These are phyloP conservation scores for Liriodendron chinense DNA, from an alignment of 164 flowering plant species.

Conservation along the genomic window DNA sequence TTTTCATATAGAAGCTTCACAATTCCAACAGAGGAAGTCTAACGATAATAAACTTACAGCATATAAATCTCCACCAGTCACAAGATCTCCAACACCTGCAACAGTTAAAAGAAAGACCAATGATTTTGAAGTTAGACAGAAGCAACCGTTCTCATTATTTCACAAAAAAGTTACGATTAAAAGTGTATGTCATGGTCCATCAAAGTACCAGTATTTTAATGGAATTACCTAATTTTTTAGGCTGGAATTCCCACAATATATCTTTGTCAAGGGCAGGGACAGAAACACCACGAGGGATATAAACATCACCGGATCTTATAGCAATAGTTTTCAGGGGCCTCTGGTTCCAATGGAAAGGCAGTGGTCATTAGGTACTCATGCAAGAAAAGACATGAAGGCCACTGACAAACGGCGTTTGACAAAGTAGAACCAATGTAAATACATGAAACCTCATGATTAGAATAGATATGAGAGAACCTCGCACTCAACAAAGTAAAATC, in stretches of 20 bases:
- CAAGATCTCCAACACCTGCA: conserved; percentile 88
- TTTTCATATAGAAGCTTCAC: neutral
- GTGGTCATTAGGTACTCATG: neutral
- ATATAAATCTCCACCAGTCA: conserved; percentile 97
- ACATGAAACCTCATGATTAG: neutral
- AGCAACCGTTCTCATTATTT: neutral
- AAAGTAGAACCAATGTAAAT: neutral
- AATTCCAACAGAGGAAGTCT: neutral
- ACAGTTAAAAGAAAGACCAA: conserved; percentile 12
- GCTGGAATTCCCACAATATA: conserved; percentile 90
- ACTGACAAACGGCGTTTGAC: neutral
- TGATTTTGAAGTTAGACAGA: neutral
- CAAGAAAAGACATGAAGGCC: neutral
- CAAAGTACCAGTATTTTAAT: neutral
- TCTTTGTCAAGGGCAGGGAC: conserved; percentile 99
- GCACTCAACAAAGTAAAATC: neutral
- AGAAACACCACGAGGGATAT: conserved; percentile 98
- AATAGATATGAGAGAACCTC: neutral
- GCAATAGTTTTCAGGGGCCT: conserved; percentile 99
- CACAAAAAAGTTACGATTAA: neutral
- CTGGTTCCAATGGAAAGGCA: conserved; percentile 30
- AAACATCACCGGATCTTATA: conserved; percentile 88
- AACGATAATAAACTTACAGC: conserved; percentile 60
- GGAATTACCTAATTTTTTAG: conserved; percentile 75
- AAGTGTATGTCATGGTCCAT: neutral